Percentiles rank a stretch among this genome's conserved stretches.
phyloP scores from a whole-genome alignment of 495 filamentous ascomycete genomes.

The Talaromyces nanjingensis region DNA sequence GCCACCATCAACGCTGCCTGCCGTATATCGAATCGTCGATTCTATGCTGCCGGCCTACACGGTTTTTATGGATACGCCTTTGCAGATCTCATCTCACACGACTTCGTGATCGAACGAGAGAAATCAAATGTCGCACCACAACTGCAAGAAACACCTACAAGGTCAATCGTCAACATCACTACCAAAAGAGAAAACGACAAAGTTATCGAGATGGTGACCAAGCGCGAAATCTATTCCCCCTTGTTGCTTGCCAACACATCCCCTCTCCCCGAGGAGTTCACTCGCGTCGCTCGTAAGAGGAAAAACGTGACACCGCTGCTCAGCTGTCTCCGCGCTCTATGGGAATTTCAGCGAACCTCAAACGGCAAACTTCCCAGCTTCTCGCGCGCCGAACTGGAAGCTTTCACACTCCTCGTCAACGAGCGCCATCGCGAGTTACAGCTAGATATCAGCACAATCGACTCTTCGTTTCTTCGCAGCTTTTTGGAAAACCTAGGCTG shows the following conservation, averaged over 20 bases:
- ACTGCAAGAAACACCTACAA: conserved; percentile 67
- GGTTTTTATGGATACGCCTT: conserved; percentile 95
- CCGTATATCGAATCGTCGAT: conserved; percentile 64
- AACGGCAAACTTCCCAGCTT: conserved; percentile 47
- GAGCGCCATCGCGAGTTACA: conserved; percentile 68
- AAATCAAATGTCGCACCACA: conserved; percentile 66
- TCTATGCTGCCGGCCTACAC: conserved; percentile 83
- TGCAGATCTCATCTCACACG: conserved; percentile 80
- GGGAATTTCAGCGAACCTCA: conserved; percentile 61
- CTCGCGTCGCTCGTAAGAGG: conserved; percentile 56
- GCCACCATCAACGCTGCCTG: conserved; percentile 76
- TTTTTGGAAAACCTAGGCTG: conserved; percentile 76
- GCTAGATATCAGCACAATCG: conserved; percentile 68
- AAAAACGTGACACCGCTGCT: conserved; percentile 73
- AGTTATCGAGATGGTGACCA: conserved; percentile 81
- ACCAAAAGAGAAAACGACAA: conserved; percentile 69
- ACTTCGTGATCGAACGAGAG: conserved; percentile 79
- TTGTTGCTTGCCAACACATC: conserved; percentile 72
- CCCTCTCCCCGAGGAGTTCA: conserved; percentile 61
- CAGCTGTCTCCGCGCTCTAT: conserved; percentile 73
- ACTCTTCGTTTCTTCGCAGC: conserved; percentile 68
- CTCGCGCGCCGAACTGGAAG: conserved; percentile 52
- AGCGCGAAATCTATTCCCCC: conserved; percentile 81
- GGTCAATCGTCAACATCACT: conserved; percentile 62
- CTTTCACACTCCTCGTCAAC: conserved; percentile 70